Conservation (phyloP, 2,329 filamentous ascomycete species). For the Aspergillus sp. region DNA sequence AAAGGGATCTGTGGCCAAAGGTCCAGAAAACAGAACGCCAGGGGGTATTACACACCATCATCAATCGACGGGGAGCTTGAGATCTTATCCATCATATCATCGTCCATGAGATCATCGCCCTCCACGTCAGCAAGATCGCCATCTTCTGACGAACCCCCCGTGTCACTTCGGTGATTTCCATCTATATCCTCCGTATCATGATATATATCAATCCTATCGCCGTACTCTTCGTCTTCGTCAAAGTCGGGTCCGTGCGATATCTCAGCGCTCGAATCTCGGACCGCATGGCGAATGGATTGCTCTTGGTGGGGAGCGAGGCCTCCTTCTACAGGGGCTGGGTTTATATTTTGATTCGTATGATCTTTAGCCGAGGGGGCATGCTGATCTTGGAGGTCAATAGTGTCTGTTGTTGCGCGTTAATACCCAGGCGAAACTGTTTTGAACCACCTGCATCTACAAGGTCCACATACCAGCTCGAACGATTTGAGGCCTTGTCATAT, state of each 20-base stretch:
- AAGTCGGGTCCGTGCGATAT: constrained; percentile 57
- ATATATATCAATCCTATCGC: constrained; percentile 28
- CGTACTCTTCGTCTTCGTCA: constrained; percentile 43
- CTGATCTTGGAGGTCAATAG: constrained; percentile 87
- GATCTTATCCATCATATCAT: constrained; percentile 98
- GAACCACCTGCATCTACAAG: too few species aligned
- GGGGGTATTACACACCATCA: constrained; percentile 76
- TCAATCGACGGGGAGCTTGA: constrained; percentile 98
- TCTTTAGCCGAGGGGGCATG: constrained; percentile 78
- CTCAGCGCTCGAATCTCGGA: constrained; percentile 71
- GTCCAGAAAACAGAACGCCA: not conserved
- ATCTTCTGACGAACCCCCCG: constrained; percentile 34
- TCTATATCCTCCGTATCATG: constrained; percentile 26
- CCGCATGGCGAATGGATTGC: constrained; percentile 73
- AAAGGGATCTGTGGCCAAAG: not conserved
- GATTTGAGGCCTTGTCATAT: constrained; percentile 41
- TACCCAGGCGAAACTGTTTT: too few species aligned
- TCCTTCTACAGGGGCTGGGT: constrained; percentile 47
- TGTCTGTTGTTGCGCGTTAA: constrained; percentile 55
- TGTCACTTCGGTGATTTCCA: constrained; percentile 17
- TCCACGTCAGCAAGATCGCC: constrained; percentile 60
- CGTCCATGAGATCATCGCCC: constrained; percentile 66
- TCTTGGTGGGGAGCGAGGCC: constrained; percentile 76
- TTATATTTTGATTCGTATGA: constrained; percentile 57
- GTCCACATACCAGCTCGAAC: constrained; percentile 40